Evolutionary conservation across 2,329 filamentous ascomycete species (phyloP).

Genomic region (Nigrospora osmanthi): DNA sequence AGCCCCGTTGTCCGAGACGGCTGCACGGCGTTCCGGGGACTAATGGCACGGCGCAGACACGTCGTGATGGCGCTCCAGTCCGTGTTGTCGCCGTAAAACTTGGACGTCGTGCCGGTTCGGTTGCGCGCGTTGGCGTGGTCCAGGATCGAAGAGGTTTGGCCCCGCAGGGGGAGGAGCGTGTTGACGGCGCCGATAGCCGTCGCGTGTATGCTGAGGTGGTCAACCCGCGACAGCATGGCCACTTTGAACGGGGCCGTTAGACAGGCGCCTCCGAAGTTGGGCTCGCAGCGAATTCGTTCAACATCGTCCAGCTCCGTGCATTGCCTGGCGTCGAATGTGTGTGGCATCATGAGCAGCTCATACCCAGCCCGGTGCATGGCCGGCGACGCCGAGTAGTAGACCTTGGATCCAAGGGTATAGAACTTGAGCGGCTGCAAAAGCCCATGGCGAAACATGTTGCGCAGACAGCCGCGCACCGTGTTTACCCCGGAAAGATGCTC

Average conservation of each 20-base stretch:
- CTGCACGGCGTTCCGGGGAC: slow-evolving; percentile 55
- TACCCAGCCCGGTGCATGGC: slow-evolving; percentile 68
- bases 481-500: slow-evolving; percentile 38
- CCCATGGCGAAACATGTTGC: slow-evolving; percentile 52
- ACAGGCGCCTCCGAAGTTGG: slow-evolving; percentile 60
- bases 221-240: slow-evolving; percentile 55
- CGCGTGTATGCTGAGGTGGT: slow-evolving; percentile 60
- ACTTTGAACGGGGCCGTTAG: slow-evolving; percentile 66
- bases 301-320: slow-evolving; percentile 55
- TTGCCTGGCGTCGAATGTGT: slow-evolving; percentile 53
- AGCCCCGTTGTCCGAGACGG: slow-evolving; percentile 44
- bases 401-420: slow-evolving; percentile 60
- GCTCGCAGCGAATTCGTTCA: slow-evolving; percentile 47
- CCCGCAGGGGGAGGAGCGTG: slow-evolving; percentile 59
- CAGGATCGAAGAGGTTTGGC: slow-evolving; percentile 37
- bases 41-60: slow-evolving; percentile 58
- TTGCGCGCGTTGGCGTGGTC: slow-evolving; percentile 52
- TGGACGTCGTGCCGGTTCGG: slow-evolving; percentile 50
- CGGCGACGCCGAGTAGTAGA: slow-evolving; percentile 63
- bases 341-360: slow-evolving; percentile 57
- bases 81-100: slow-evolving; percentile 63
- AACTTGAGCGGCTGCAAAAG: slow-evolving; percentile 59
- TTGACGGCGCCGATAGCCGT: slow-evolving; percentile 67
- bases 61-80: slow-evolving; percentile 60
- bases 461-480: slow-evolving; percentile 49